Base-by-base conservation (phyloP, 2,329 filamentous ascomycete genomes). In the Zymoseptoria tritici region DNA sequence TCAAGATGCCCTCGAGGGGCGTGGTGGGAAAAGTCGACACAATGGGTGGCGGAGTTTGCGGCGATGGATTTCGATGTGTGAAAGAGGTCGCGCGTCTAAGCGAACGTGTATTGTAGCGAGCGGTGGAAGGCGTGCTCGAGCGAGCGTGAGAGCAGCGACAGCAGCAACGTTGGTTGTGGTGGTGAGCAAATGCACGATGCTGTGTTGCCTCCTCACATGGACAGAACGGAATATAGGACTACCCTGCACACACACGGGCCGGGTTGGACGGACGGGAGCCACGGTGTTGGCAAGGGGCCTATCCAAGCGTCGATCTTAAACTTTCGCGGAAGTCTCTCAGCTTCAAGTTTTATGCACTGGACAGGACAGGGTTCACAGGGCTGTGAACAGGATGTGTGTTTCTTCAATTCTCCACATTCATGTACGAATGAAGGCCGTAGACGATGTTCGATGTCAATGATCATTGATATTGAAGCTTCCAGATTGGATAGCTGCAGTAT, bases 1-100 rank as follows among this genome's bases (percentile, higher is more conserved):
- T 57, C 13, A 21, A 20, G 53, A 21, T 55, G 67, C 66, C 67
- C 67, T 57, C 62, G 29, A 53, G 49, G 64, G 67, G 66, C 62
- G 56, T 53, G 49, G 13, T n/a, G n/a, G 29, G 16, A 7, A 16
- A 22, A 21, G 57, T 58, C 50, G 57, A 52, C 19, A 59, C 54
- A 42, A 50, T 52, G 36, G 49, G 21, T 54, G 59, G 26, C 22
- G 31, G 52, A 52, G 54, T 20, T n/a, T 29, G 26, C 26, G 19
- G 21, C 5, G 57, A 36, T 42, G 54, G 21, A n/a, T 2, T 22
- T 20, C 21, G 50, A 19, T 4, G 26, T 36, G 26, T 9, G 26
- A 29, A 29, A 29, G 26, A 29, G 26, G 26, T 29, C 8, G 26
- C 26, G 26, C 26, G 26, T 29, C 54, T 22, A 26, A 54, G 24